phyloP scores from a whole-genome alignment of 2,329 filamentous ascomycete species.

The Penicillium hesseltinei region DNA sequence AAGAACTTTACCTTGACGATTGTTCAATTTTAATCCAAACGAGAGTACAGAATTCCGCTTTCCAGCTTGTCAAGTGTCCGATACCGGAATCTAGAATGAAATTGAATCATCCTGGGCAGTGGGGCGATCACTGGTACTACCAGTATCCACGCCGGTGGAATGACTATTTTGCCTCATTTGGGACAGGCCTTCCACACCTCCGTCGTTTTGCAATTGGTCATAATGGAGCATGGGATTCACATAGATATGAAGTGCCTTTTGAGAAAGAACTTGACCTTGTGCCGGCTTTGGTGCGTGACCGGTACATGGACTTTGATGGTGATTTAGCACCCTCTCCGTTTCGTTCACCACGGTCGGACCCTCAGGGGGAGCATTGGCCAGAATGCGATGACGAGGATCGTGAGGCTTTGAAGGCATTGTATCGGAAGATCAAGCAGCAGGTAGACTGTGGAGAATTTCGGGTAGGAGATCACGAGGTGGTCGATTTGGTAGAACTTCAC shows the following conservation, averaged over 20 bases:
- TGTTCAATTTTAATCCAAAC: neutral
- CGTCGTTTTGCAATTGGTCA: neutral
- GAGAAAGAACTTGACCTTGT: neutral
- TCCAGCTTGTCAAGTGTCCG: neutral
- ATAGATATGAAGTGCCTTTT: neutral
- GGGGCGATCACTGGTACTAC: neutral
- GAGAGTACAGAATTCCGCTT: neutral
- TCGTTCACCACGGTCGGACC: neutral
- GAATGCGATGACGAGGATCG: neutral
- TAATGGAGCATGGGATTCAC: neutral
- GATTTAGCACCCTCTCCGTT: neutral
- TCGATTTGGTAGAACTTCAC: neutral
- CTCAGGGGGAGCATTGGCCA: neutral
- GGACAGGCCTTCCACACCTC: neutral
- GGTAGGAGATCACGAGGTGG: neutral
- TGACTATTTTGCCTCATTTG: neutral
- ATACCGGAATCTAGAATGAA: neutral
- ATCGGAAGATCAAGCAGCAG: neutral
- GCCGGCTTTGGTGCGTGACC: neutral
- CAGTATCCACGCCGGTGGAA: neutral
- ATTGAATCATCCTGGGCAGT: fast-evolving
- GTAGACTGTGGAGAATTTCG: neutral
- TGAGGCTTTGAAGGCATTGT: neutral
- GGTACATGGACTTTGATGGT: neutral
- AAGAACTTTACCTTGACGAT: constrained; percentile 2